phyloP scores from a whole-genome alignment of 306 rosid species.

The Elaeagnus macrophylla region DNA sequence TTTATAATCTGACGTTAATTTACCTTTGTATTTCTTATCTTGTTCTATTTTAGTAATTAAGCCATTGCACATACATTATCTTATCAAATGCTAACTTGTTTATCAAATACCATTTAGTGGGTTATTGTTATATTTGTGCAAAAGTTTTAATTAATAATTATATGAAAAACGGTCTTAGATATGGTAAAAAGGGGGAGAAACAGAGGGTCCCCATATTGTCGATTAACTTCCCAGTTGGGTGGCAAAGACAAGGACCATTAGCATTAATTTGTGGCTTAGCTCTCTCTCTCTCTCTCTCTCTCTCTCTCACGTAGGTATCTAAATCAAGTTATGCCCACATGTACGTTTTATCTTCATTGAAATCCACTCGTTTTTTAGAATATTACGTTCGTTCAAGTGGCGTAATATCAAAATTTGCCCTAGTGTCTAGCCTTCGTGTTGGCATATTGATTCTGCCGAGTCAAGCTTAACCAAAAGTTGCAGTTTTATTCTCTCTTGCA shows the following conservation, averaged over 20 bases:
- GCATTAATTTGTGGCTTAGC: slow-evolving; percentile 25
- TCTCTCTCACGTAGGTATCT: slow-evolving; percentile 18
- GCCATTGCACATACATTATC: too few species aligned
- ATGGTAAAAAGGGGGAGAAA: slow-evolving; percentile 8
- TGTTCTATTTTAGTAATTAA: too few species aligned
- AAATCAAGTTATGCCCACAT: slow-evolving; percentile 18
- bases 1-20: too few species aligned
- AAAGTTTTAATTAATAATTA: neutral
- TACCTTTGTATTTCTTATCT: too few species aligned
- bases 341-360: slow-evolving; percentile 8
- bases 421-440: slow-evolving; percentile 3
- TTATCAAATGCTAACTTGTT: neutral
- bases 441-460: too few species aligned
- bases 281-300: slow-evolving; percentile 14
- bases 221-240: slow-evolving; percentile 51
- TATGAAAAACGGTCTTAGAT: neutral
- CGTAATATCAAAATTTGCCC: slow-evolving; percentile 28
- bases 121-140: neutral
- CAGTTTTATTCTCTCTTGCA: too few species aligned
- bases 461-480: too few species aligned
- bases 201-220: slow-evolving; percentile 51
- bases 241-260: slow-evolving; percentile 46
- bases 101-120: neutral
- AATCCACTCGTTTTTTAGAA: slow-evolving; percentile 20
- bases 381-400: slow-evolving; percentile 13